Evolutionary conservation across 1,284 basidiomycete species (phyloP).

Genomic region (Pholiota adiposa): DNA sequence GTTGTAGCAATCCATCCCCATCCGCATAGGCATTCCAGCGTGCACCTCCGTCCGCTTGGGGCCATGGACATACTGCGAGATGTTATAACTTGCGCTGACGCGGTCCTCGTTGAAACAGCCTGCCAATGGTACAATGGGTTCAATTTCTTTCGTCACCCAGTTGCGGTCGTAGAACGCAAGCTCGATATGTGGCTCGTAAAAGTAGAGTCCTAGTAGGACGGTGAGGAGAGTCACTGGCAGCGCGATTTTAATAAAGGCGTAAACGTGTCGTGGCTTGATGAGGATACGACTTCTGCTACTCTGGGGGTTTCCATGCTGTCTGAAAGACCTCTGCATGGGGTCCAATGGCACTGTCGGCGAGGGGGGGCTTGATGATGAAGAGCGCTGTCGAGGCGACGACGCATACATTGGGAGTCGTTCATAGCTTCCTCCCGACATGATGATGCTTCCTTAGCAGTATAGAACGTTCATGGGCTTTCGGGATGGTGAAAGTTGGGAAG

Average conservation of each 20-base stretch:
- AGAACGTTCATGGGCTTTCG: too few species aligned
- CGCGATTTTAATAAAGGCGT: conserved; percentile 26
- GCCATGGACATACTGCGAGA: conserved; percentile 63
- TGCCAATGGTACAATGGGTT: conserved; percentile 60
- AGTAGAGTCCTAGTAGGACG: conserved; percentile 52
- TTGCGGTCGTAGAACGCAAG: conserved; percentile 73
- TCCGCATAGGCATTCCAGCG: conserved; percentile 73
- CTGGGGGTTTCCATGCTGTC: conserved; percentile 20
- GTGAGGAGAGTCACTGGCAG: conserved; percentile 32
- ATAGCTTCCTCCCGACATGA: conserved; percentile 29
- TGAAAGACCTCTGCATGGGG: conserved; percentile 20
- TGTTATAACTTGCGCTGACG: conserved; percentile 71
- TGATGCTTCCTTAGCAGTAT: background rate
- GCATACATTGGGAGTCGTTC: conserved; percentile 42
- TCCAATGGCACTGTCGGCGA: conserved; percentile 15
- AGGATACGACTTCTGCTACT: conserved; percentile 21
- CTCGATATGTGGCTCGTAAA: conserved; percentile 84
- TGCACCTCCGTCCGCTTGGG: conserved; percentile 72
- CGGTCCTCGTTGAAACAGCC: conserved; percentile 74
- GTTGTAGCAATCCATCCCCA: conserved; percentile 88
- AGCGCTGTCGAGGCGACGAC: conserved; percentile 27
- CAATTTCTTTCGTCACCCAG: conserved; percentile 77
- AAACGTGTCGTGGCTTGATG: conserved; percentile 30
- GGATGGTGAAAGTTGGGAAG: too few species aligned
- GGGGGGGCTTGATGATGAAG: conserved; percentile 16